These are phyloP conservation scores for Podospora pseudoanserina DNA, from an alignment of 495 filamentous ascomycete genomes.

Conservation along the genomic window DNA sequence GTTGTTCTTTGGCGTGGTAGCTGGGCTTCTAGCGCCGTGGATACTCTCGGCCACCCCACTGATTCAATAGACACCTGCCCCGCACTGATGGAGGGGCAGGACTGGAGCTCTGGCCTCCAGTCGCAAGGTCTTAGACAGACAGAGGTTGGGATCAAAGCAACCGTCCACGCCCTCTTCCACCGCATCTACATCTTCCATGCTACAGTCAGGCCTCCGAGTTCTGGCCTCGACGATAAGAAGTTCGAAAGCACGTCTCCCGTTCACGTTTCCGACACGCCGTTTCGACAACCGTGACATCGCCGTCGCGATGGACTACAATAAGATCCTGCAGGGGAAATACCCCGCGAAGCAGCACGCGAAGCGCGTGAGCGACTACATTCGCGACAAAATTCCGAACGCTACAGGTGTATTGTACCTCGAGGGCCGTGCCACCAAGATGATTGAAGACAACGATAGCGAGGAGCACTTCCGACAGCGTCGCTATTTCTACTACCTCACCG, in stretches of 20 bases:
- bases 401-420: slow-evolving; percentile 81
- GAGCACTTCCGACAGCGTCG: slow-evolving; percentile 84
- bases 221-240: not conserved
- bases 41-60: no score
- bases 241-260: not conserved
- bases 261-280: not conserved
- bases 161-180: not conserved
- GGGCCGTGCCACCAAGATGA: slow-evolving; percentile 68
- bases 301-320: slow-evolving; percentile 33
- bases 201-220: not conserved
- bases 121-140: not conserved
- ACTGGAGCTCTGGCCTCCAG: not conserved
- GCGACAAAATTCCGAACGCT: slow-evolving; percentile 52
- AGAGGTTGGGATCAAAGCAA: no score
- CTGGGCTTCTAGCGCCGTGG: not conserved
- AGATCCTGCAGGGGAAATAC: slow-evolving; percentile 67
- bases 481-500: slow-evolving; percentile 92
- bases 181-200: not conserved
- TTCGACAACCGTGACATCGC: slow-evolving; percentile 2
- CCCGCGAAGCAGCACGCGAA: slow-evolving; percentile 89
- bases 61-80: not conserved
- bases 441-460: slow-evolving; percentile 79
- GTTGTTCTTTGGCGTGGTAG: not conserved
- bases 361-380: slow-evolving; percentile 74
- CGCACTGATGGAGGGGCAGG: no score